Base-by-base conservation (phyloP, 2,329 filamentous ascomycete species). In the Sclerotinia sclerotiorum region DNA sequence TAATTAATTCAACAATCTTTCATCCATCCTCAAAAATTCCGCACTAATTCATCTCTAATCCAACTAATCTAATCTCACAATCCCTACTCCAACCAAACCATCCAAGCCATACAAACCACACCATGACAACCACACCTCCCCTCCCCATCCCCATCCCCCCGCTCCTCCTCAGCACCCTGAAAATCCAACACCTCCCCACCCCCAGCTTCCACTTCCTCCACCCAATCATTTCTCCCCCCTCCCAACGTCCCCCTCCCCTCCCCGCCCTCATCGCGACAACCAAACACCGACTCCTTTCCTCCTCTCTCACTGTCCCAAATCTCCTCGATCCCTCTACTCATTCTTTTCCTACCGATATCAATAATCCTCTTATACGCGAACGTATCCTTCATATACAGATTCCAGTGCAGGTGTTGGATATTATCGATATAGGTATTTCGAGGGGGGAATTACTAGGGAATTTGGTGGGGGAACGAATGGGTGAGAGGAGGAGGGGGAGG, bases 381-480 rank as follows among this genome's bases (percentile, higher is more conserved):
- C 79, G 81, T 5, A 80, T 79, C 0, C 81, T 98, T 0, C 70
- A 81, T 0, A 83, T 83, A 1, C 86, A 92, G 44, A 83, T 94
- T 0, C 83, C 90, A 3, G 89, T 95, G 1, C 95, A 98, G 78
- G 86, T 98, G 0, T 81, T 97, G 1, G 93, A 96, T 74, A 83
- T 98, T 10, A 90, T 97, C 76, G 94, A 98, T 76, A 84, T 98
- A 27, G 85, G 89, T 2, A 84, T 86, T 65, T 93, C 90, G 74
- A 85, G 90, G 64, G 97, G 94, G 92, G 90, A 92, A 72, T 93
- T 97, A 78, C 85, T 97, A 44, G 93, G 97, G 78, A 88, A 89
- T 46, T 87, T 95, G 8, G 91, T 94, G 78, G 85, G 88, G 55
- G 82, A 88, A 56, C 88, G 90, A 75, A 84, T 90, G 17, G 92